Percentiles rank a stretch among this genome's conserved stretches.
phyloP scores from a whole-genome alignment of 306 rosid species.

The Gynostemma pentaphyllum region DNA sequence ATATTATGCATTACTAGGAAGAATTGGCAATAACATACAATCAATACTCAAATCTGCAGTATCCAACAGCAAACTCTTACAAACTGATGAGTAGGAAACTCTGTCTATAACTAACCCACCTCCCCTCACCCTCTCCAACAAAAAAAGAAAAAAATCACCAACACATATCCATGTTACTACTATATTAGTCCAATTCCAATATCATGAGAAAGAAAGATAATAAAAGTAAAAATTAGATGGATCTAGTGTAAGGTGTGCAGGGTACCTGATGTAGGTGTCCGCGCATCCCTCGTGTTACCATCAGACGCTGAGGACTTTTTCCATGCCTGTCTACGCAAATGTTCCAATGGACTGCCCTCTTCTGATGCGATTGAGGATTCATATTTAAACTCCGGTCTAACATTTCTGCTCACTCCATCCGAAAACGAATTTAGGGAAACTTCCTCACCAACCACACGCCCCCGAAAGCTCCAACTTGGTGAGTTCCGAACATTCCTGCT shows the following conservation, averaged over 20 bases:
- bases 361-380: slow-evolving; percentile 36
- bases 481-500: slow-evolving; percentile 37
- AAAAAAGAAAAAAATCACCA: background rate
- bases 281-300: slow-evolving; percentile 20
- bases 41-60: background rate
- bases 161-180: background rate
- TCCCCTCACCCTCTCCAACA: background rate
- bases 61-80: background rate
- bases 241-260: background rate
- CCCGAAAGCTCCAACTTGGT: slow-evolving; percentile 57
- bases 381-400: slow-evolving; percentile 30
- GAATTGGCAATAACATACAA: background rate
- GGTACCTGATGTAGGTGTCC: slow-evolving; percentile 36
- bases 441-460: slow-evolving; percentile 47
- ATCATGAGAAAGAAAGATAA: background rate
- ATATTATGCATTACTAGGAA: background rate
- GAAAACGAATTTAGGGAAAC: slow-evolving; percentile 35
- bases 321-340: slow-evolving; percentile 18
- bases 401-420: slow-evolving; percentile 34
- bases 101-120: background rate
- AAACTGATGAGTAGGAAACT: background rate
- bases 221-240: background rate
- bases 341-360: slow-evolving; percentile 40
- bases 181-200: background rate
- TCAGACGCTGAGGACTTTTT: slow-evolving; percentile 30